Evolutionary conservation across 2,329 filamentous ascomycete genomes (phyloP).

Genomic region (Colletotrichum plurivorum): DNA sequence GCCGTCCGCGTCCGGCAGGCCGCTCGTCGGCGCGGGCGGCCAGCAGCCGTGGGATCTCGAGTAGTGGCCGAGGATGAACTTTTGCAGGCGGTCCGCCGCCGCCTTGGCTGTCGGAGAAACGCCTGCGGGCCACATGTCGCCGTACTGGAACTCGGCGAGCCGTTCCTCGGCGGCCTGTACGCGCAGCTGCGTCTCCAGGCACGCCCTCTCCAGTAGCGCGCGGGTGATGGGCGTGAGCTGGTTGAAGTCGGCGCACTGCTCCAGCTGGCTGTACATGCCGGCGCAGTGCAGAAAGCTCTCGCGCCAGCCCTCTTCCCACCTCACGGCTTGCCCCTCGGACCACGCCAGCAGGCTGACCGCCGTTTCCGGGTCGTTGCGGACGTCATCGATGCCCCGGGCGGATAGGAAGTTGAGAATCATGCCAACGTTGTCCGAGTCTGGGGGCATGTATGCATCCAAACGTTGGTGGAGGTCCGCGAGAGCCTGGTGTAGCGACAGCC

Average conservation of each 20-base stretch:
- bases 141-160: slow-evolving; percentile 71
- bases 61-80: slow-evolving; percentile 73
- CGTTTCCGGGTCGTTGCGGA: slow-evolving; percentile 70
- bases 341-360: slow-evolving; percentile 76
- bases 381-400: slow-evolving; percentile 73
- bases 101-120: slow-evolving; percentile 60
- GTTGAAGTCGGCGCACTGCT: slow-evolving; percentile 69
- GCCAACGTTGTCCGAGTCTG: slow-evolving; percentile 68
- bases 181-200: slow-evolving; percentile 72
- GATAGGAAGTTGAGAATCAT: slow-evolving; percentile 74
- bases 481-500: slow-evolving; percentile 73
- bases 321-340: slow-evolving; percentile 73
- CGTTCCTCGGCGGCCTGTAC: slow-evolving; percentile 74
- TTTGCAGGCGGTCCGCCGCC: slow-evolving; percentile 71
- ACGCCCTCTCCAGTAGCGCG: slow-evolving; percentile 73
- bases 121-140: slow-evolving; percentile 71
- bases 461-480: slow-evolving; percentile 73
- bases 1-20: slow-evolving; percentile 45
- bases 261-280: slow-evolving; percentile 72
- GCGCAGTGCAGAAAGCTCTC: slow-evolving; percentile 78
- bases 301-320: slow-evolving; percentile 77
- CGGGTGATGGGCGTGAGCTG: slow-evolving; percentile 73
- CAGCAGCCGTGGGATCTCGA: slow-evolving; percentile 70
- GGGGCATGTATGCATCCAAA: slow-evolving; percentile 70
- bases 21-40: slow-evolving; percentile 57